Evolutionary conservation across 2,329 filamentous ascomycete genomes (phyloP).

Genomic region (Elsinoe ampelina): DNA sequence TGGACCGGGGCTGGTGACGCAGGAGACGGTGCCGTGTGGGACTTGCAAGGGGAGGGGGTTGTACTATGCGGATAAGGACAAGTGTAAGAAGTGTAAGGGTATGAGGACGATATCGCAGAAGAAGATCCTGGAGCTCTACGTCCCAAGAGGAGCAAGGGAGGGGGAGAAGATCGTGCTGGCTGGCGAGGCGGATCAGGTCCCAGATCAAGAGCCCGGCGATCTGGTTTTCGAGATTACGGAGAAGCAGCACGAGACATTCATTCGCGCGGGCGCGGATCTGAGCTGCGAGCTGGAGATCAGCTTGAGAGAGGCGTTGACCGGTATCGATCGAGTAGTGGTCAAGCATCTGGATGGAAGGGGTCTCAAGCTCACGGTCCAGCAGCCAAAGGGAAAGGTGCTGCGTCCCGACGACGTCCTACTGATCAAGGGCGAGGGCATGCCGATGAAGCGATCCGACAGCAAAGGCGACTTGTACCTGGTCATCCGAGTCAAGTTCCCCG

Average conservation of each 20-base stretch:
- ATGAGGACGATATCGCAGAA: slow-evolving; percentile 76
- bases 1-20: slow-evolving; percentile 76
- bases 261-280: slow-evolving; percentile 74
- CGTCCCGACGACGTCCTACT: slow-evolving; percentile 78
- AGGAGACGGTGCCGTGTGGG: slow-evolving; percentile 69
- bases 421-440: slow-evolving; percentile 87
- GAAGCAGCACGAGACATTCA: slow-evolving; percentile 70
- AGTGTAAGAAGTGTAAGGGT: slow-evolving; percentile 98
- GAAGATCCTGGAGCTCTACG: slow-evolving; percentile 94
- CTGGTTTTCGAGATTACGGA: slow-evolving; percentile 85
- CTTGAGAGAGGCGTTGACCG: slow-evolving; percentile 72
- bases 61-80: slow-evolving; percentile 90
- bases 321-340: slow-evolving; percentile 82
- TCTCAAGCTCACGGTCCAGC: slow-evolving; percentile 68
- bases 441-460: slow-evolving; percentile 70
- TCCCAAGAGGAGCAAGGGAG: slow-evolving; percentile 68
- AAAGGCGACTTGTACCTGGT: slow-evolving; percentile 82
- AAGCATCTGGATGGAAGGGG: slow-evolving; percentile 91
- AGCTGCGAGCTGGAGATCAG: slow-evolving; percentile 73
- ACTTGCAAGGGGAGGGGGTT: slow-evolving; percentile 78
- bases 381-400: slow-evolving; percentile 63
- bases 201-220: slow-evolving; percentile 81
- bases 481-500: slow-evolving; percentile 80
- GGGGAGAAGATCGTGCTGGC: slow-evolving; percentile 84
- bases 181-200: slow-evolving; percentile 87